phyloP scores from a whole-genome alignment of 2,329 filamentous ascomycete genomes.

The Botrytis fabae region DNA sequence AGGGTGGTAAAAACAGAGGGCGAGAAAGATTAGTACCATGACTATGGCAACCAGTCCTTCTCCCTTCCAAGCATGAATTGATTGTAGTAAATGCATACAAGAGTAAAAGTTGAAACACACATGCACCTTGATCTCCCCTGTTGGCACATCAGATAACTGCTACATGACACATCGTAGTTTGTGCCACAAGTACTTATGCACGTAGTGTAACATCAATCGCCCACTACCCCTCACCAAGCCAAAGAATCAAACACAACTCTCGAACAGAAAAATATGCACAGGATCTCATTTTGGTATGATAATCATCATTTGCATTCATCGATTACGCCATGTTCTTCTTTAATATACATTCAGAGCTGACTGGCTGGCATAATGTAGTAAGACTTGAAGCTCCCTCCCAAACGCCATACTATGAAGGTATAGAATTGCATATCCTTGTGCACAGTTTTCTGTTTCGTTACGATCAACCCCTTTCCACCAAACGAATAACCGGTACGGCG shows the following conservation, averaged over 20 bases:
- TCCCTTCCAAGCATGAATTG: background rate
- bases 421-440: conserved; percentile 22
- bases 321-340: conserved; percentile 2
- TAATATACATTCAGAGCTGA: conserved; percentile 21
- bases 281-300: background rate
- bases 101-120: background rate
- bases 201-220: background rate
- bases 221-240: background rate
- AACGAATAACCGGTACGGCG: background rate
- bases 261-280: background rate
- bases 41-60: background rate
- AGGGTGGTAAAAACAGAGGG: background rate
- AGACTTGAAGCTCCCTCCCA: conserved; percentile 8
- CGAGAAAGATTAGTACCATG: background rate
- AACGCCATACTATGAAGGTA: conserved; percentile 27
- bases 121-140: background rate
- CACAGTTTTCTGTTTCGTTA: conserved; percentile 24
- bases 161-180: background rate
- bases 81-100: background rate
- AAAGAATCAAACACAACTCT: background rate
- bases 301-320: conserved; percentile 4
- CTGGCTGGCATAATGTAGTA: background rate
- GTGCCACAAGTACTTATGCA: background rate
- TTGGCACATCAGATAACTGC: background rate
- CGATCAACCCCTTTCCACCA: background rate